Base-by-base conservation (phyloP, 2,329 filamentous ascomycete species). In the Xylaria sp. region DNA sequence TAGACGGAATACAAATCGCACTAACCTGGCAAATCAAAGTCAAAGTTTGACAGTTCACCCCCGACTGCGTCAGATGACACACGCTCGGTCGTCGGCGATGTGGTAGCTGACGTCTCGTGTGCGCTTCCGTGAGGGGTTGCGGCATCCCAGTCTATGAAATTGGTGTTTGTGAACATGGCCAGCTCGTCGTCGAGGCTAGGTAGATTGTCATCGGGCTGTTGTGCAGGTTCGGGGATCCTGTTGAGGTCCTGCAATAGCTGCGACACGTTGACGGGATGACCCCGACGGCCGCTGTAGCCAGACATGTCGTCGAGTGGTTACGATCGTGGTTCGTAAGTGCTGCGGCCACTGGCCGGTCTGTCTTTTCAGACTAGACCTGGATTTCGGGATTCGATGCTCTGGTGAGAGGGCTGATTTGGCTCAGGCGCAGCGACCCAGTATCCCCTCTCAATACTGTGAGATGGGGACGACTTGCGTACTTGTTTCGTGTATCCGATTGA, bases 241-340 rank as follows among this genome's bases (percentile, higher is more conserved):
- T 97, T 97, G 71, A 97, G 83, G 69, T 93, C 90, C 72, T 91
- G 90, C 68, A 97, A 84, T 80, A 95, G 96, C 73, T 93, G 90
- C 73, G 92, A 93, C 78, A 97, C 91, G 77, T 96, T 96, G 73
- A 91, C 70, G 67, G 70, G 67, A 47, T 72, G 90, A 70, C 86
- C 90, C 74, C 90, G 88, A 65, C 92, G 90, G 73, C 88, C 89
- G 77, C 85, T 88, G 84, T 87, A 93, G 75, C 58, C 68, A 51
- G 64, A 65, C 65, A 63, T 72, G 41, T 54, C 33, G 35, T 58
- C 47, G 40, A 33, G 9, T 35, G n/a, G 38, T 49, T 1, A 10
- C 33, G 2, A 23, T 19, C 37, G 41, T 48, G 21, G 43, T 23
- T n/a, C n/a, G 37, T 23, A 21, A 33, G 7, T 11, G n/a, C n/a